phyloP scores from a whole-genome alignment of 495 filamentous ascomycete species.

The Penicillium goetzii region DNA sequence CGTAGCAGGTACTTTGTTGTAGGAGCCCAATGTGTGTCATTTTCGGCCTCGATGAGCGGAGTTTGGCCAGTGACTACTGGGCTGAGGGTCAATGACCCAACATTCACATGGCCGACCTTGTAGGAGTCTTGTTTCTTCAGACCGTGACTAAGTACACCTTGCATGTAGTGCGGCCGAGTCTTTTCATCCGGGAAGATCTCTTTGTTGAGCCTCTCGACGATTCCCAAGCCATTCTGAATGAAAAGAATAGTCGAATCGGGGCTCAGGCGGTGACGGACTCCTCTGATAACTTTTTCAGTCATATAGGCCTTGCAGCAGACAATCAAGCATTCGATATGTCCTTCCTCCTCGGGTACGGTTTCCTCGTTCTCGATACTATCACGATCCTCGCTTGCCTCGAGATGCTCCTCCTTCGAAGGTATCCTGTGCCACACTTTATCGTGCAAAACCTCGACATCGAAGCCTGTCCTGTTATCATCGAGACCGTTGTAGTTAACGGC shows the following conservation, averaged over 20 bases:
- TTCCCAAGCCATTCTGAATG: conserved; percentile 81
- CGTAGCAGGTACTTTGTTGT: conserved; percentile 54
- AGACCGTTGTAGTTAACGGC: conserved; percentile 41
- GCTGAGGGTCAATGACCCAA: conserved; percentile 65
- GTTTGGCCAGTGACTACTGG: conserved; percentile 39
- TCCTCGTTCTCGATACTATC: conserved; percentile 17
- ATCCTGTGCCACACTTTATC: conserved; percentile 38
- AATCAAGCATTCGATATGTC: conserved; percentile 75
- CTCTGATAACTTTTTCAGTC: conserved; percentile 58
- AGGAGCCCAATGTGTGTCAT: conserved; percentile 41
- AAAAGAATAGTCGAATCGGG: conserved; percentile 75
- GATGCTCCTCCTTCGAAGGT: conserved; percentile 33
- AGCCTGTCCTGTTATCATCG: conserved; percentile 46
- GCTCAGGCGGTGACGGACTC: conserved; percentile 68
- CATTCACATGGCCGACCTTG: conserved; percentile 63
- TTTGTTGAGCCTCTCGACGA: conserved; percentile 72
- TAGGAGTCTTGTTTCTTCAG: conserved; percentile 61
- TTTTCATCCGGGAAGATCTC: conserved; percentile 66
- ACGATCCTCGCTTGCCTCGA: conserved; percentile 16
- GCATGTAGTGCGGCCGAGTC: conserved; percentile 71
- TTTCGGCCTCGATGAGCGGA: conserved; percentile 20
- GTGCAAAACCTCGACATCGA: conserved; percentile 42
- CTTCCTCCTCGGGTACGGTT: conserved; percentile 20
- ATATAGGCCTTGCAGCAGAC: conserved; percentile 65
- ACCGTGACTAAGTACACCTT: conserved; percentile 71